Evolutionary conservation across 306 rosid species (phyloP).

Genomic region (Inga laurina): DNA sequence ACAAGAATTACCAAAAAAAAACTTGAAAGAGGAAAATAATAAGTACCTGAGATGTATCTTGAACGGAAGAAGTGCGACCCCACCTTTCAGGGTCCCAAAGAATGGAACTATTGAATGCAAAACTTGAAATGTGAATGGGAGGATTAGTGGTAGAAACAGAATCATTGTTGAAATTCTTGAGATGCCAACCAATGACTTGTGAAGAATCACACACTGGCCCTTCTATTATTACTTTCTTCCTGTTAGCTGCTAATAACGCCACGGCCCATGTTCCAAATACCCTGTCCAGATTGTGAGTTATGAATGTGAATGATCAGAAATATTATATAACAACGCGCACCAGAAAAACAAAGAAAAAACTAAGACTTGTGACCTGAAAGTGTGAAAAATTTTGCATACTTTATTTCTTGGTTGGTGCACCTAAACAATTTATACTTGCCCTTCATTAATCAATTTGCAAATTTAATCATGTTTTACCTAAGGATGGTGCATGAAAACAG

Average conservation of each 20-base stretch:
- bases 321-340: not conserved
- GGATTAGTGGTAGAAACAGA: conserved; percentile 51
- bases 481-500: not conserved
- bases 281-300: conserved; percentile 38
- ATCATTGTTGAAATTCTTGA: conserved; percentile 65
- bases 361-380: not conserved
- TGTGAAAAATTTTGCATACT: not conserved
- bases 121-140: conserved; percentile 81
- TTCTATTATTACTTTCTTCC: conserved; percentile 74
- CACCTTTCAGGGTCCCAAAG: conserved; percentile 98
- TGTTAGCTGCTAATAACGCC: conserved; percentile 63
- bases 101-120: conserved; percentile 93
- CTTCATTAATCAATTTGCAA: not conserved
- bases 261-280: conserved; percentile 96
- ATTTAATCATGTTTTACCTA: not conserved
- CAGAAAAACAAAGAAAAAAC: not conserved
- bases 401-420: not conserved
- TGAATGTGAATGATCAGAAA: not conserved
- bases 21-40: not conserved
- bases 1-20: not conserved
- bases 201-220: conserved; percentile 96
- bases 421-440: conserved; percentile 1
- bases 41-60: conserved; percentile 85
- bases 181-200: conserved; percentile 92
- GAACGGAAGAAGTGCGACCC: conserved; percentile 95